Evolutionary conservation across 352 stramenopile genomes (phyloP), one percentile per base, ranked within the genome.

Genomic region (Hyaloperonospora brassicae): DNA sequence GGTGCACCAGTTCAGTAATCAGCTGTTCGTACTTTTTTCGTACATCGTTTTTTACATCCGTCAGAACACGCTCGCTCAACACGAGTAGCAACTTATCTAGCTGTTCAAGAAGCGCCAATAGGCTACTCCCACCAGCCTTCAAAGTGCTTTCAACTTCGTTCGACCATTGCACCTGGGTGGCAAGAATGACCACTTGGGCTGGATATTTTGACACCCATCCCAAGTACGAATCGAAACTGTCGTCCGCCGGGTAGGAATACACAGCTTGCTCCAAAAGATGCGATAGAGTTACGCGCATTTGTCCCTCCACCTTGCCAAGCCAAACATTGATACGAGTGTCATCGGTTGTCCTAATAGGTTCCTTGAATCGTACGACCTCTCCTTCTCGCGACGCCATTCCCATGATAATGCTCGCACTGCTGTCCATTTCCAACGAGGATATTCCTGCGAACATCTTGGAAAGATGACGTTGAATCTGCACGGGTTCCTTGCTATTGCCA

Each of bases 391-490:
- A 98, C 1, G 97, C 81, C 95, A 99, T 99, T 23, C 75, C 87
- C 11, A 79, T 35, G 66, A 95, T 87, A 27, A 94, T 76, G 43
- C 79, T 79, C 5, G 79, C 77, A 14, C 72, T 72, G 14, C 59
- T 70, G 35, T 89, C 71, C 55, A 95, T 91, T 52, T 98, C 86
- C 30, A 95, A 63, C n/a, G 88, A 86, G 9, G 88, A 93, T 52
- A 99, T 96, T 27, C 93, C 96, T 24, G 96, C 96, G 86, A 99
- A 99, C 95, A 99, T 99, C 68, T 99, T 99, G 7, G 95, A 97
- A 21, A 98, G 67, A 46, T 98, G 91, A 14, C 90, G 83, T 57
- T 98, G 84, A 17, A 99, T 97, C 61, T 99, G 98, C 49, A 93
- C 84, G 8, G 97, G 97, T 59, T 99, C 95, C 55, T 97, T 96